phyloP scores from a whole-genome alignment of 192 early-diverging fungal genomes.

The Coemansia sp. region DNA sequence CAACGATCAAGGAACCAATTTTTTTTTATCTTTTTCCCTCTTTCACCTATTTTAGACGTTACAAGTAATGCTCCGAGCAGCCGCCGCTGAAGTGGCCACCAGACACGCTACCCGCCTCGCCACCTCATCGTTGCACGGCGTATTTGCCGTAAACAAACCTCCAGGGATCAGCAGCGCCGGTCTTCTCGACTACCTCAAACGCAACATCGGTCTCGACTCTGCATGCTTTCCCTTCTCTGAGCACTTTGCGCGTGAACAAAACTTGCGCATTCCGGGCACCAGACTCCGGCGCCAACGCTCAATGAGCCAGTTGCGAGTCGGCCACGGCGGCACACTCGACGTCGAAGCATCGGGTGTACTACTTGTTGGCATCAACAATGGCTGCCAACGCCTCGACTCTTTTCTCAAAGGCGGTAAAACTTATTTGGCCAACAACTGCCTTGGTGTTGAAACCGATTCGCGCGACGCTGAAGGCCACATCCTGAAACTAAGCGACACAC shows the following conservation, averaged over 20 bases:
- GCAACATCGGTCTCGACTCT: slow-evolving; percentile 22
- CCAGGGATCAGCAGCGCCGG: slow-evolving; percentile 51
- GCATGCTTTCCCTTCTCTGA: slow-evolving; percentile 28
- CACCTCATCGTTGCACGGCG: slow-evolving; percentile 15
- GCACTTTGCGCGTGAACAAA: slow-evolving; percentile 37
- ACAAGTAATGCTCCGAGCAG: slow-evolving; percentile 14
- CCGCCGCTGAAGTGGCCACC: slow-evolving; percentile 18
- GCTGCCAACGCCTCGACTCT: slow-evolving; percentile 56
- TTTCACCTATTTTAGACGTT: too few relatives aligned
- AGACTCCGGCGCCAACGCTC: slow-evolving; percentile 14
- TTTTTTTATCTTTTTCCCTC: too few relatives aligned
- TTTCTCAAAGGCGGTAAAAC: slow-evolving; percentile 57
- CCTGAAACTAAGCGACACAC: slow-evolving; percentile 22
- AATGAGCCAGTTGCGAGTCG: slow-evolving; percentile 18
- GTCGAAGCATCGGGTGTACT: slow-evolving; percentile 47
- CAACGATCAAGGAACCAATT: too few relatives aligned
- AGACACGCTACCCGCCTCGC: neutral
- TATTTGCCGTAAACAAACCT: slow-evolving; percentile 52
- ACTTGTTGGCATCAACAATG: slow-evolving; percentile 57
- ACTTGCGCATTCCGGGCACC: slow-evolving; percentile 15
- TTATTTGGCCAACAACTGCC: slow-evolving; percentile 56
- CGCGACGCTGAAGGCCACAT: slow-evolving; percentile 60
- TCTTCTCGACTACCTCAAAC: slow-evolving; percentile 45
- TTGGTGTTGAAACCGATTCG: slow-evolving; percentile 63
- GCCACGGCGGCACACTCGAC: slow-evolving; percentile 50